phyloP scores from a whole-genome alignment of 1,139 yeast species.

The Suhomyces anneliseae region DNA sequence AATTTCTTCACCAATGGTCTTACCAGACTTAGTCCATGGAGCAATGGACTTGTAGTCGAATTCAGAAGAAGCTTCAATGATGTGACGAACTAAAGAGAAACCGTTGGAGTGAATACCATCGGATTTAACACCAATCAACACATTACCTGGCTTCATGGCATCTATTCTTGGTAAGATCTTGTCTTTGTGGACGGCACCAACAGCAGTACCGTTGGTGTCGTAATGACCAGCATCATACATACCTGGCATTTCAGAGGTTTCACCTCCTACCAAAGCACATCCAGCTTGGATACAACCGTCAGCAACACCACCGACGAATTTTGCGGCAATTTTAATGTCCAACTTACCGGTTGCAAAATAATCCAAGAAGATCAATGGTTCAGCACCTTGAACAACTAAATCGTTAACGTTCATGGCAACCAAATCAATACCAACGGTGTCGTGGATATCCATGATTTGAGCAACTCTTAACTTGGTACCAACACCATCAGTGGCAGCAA shows the following conservation, averaged over 20 bases:
- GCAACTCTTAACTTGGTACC: constrained; percentile 97
- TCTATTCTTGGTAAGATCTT: constrained; percentile 70
- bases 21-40: constrained; percentile 74
- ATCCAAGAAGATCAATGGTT: constrained; percentile 92
- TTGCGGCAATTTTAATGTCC: constrained; percentile 79
- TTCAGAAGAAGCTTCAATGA: constrained; percentile 68
- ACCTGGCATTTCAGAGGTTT: constrained; percentile 99
- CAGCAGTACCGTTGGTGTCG: constrained; percentile 97
- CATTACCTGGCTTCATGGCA: constrained; percentile 75
- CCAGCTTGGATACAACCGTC: constrained; percentile 94
- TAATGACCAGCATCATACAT: constrained; percentile 94
- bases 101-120: constrained; percentile 98
- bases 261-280: constrained; percentile 98
- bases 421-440: constrained; percentile 96
- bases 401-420: constrained; percentile 99
- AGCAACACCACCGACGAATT: constrained; percentile 93
- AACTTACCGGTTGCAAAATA: constrained; percentile 95
- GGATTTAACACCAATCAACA: constrained; percentile 81
- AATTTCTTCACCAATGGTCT: constrained; percentile 81
- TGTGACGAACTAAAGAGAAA: constrained; percentile 92
- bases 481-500: constrained; percentile 98
- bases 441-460: constrained; percentile 82
- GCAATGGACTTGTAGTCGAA: constrained; percentile 70
- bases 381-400: constrained; percentile 97
- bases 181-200: constrained; percentile 91